A percentile compares a stretch with the other conserved stretches of the same genome.
Evolutionary conservation across 495 filamentous ascomycete genomes (phyloP).

Genomic region (Tuber borchii): DNA sequence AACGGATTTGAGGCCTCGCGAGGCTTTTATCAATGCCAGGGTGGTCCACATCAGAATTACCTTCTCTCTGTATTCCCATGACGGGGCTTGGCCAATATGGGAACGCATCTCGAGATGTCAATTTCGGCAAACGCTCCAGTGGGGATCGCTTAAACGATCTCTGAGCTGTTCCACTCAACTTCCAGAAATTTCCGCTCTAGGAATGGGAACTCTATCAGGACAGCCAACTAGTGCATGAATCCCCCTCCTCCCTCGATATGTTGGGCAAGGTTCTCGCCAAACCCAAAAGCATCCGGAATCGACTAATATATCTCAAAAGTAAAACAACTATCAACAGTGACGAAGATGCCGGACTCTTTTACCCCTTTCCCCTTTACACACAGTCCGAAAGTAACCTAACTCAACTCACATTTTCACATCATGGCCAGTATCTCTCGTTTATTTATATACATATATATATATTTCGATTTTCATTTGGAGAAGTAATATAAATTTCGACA

Average conservation of each 20-base stretch:
- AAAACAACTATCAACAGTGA: background rate
- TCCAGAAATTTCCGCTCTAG: background rate
- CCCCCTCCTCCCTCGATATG: background rate
- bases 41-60: background rate
- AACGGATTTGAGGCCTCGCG: background rate
- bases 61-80: background rate
- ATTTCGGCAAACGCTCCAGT: slow-evolving; percentile 3
- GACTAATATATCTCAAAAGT: slow-evolving; percentile 4
- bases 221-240: background rate
- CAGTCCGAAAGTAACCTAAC: background rate
- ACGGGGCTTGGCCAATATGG: background rate
- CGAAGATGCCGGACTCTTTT: background rate
- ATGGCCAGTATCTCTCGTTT: background rate
- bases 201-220: background rate
- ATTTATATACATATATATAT: slow-evolving; percentile 2
- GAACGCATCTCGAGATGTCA: background rate
- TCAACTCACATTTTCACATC: background rate
- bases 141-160: background rate
- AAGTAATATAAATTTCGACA: background rate
- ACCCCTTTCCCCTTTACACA: background rate
- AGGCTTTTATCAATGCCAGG: background rate
- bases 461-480: background rate
- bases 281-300: background rate
- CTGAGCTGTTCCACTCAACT: slow-evolving; percentile 3
- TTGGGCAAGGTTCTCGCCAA: background rate